A percentile compares a stretch with the other conserved stretches of the same genome.
These are phyloP conservation scores for Cubamyces lactineus DNA, from an alignment of 768 basidiomycete species.

Conservation along the genomic window DNA sequence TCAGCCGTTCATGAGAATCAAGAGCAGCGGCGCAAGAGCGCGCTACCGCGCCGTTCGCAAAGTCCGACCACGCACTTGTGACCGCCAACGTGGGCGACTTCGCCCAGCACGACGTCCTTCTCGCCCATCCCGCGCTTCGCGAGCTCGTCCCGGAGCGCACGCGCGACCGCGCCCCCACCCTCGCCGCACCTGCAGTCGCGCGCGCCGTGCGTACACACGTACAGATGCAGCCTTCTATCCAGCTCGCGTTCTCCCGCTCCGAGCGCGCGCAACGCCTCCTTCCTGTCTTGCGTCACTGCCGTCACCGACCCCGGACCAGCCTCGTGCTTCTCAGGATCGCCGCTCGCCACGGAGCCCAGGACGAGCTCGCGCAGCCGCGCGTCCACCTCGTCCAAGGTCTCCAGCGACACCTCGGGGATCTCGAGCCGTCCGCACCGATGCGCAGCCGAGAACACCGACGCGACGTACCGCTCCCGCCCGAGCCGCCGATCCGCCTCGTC, in stretches of 20 bases:
- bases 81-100: constrained; percentile 81
- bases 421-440: constrained; percentile 48
- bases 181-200: constrained; percentile 83
- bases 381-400: constrained; percentile 54
- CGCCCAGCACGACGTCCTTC: constrained; percentile 50
- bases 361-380: constrained; percentile 23
- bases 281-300: no score
- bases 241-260: not conserved
- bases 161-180: constrained; percentile 58
- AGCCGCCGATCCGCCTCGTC: constrained; percentile 3
- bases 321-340: not conserved
- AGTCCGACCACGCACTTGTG: constrained; percentile 61
- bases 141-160: constrained; percentile 58
- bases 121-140: constrained; percentile 36
- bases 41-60: not conserved
- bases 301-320: no score
- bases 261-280: no score
- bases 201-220: constrained; percentile 78
- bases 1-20: not conserved
- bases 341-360: no score
- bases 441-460: constrained; percentile 54
- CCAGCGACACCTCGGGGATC: constrained; percentile 50
- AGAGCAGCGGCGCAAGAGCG: not conserved
- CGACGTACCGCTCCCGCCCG: constrained; percentile 37
- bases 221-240: constrained; percentile 44